A percentile compares a stretch with the other conserved stretches of the same genome.
Evolutionary conservation across 2,329 filamentous ascomycete species (phyloP).

Genomic region (Aciculosporium take): DNA sequence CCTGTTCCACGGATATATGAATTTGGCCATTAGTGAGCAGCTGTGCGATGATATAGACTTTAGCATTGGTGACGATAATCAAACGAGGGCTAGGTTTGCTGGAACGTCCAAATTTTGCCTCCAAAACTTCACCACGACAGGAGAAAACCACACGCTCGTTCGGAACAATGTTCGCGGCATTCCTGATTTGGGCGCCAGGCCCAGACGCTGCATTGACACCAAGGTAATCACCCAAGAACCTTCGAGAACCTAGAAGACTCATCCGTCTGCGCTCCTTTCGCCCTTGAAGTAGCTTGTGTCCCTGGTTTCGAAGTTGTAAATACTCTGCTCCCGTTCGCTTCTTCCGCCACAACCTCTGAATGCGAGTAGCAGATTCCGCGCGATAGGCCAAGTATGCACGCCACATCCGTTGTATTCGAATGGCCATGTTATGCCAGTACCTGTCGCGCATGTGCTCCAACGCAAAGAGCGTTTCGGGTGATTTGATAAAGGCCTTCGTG

Average conservation of each 20-base stretch:
- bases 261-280: slow-evolving; percentile 85
- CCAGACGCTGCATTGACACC: slow-evolving; percentile 71
- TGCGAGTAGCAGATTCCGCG: slow-evolving; percentile 80
- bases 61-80: slow-evolving; percentile 69
- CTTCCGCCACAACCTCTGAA: slow-evolving; percentile 91
- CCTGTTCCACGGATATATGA: slow-evolving; percentile 66
- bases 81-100: slow-evolving; percentile 84
- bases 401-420: slow-evolving; percentile 93
- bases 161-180: slow-evolving; percentile 52
- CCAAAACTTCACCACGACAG: slow-evolving; percentile 75
- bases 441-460: slow-evolving; percentile 94
- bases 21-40: slow-evolving; percentile 68
- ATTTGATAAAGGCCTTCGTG: slow-evolving; percentile 96
- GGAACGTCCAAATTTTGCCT: slow-evolving; percentile 90
- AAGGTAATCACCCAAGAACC: slow-evolving; percentile 91
- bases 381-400: slow-evolving; percentile 88
- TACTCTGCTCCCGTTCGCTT: slow-evolving; percentile 84
- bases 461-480: slow-evolving; percentile 90
- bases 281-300: slow-evolving; percentile 65
- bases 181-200: slow-evolving; percentile 67
- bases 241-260: slow-evolving; percentile 78
- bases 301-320: slow-evolving; percentile 74
- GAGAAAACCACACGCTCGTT: slow-evolving; percentile 77
- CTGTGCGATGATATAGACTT: slow-evolving; percentile 82
- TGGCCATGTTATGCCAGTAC: slow-evolving; percentile 99